These are phyloP conservation scores for Backusella westeae DNA, from an alignment of 192 early-diverging fungal species.

Conservation along the genomic window DNA sequence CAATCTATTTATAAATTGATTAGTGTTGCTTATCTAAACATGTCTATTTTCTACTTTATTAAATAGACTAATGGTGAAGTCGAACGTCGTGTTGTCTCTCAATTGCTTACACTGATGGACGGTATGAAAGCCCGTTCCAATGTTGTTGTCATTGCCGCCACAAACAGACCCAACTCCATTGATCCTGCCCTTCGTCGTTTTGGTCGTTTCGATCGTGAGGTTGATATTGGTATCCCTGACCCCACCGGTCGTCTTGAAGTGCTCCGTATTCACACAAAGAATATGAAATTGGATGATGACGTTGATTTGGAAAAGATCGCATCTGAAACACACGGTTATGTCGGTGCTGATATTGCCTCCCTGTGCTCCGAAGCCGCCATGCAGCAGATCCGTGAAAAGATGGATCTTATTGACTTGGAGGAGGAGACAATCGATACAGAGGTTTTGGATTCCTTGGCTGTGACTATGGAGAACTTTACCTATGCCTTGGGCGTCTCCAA, in stretches of 20 bases:
- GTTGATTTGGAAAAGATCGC: slow-evolving; percentile 98
- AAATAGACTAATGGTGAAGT: slow-evolving; percentile 83
- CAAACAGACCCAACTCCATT: slow-evolving; percentile 98
- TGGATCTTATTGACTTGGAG: slow-evolving; percentile 97
- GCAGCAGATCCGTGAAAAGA: slow-evolving; percentile 99
- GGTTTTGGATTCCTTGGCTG: slow-evolving; percentile 91
- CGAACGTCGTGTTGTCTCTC: slow-evolving; percentile 95
- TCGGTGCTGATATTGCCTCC: slow-evolving; percentile 95
- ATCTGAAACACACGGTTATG: slow-evolving; percentile 95
- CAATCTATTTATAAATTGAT: not conserved
- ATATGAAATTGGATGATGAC: slow-evolving; percentile 97
- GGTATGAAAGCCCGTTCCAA: slow-evolving; percentile 88
- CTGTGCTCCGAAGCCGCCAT: slow-evolving; percentile 99
- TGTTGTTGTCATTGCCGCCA: slow-evolving; percentile 98
- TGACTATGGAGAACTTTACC: slow-evolving; percentile 96
- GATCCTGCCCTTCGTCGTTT: slow-evolving; percentile 98
- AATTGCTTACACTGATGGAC: slow-evolving; percentile 95
- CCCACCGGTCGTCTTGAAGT: slow-evolving; percentile 98
- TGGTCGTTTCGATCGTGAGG: slow-evolving; percentile 98
- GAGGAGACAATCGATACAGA: slow-evolving; percentile 98
- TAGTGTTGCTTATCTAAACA: not conserved
- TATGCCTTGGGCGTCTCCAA: slow-evolving; percentile 93
- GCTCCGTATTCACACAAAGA: slow-evolving; percentile 98
- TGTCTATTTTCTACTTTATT: not conserved
- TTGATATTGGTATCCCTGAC: slow-evolving; percentile 99